Base-by-base conservation (phyloP, 2,329 filamentous ascomycete genomes). In the Monosporascus cannonballus region DNA sequence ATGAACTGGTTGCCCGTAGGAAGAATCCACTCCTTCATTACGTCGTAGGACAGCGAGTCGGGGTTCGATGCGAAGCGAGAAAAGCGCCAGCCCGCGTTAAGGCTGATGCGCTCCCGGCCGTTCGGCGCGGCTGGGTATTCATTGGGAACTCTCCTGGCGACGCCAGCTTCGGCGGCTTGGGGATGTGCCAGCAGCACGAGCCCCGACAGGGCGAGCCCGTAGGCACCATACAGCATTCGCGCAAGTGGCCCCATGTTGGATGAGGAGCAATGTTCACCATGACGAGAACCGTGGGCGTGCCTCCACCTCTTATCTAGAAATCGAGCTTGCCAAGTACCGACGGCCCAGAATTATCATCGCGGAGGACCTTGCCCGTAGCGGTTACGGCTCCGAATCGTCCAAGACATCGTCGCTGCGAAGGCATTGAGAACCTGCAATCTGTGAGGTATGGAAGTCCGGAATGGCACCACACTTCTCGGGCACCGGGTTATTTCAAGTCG, bases 11-110 rank as follows among this genome's bases (percentile, higher is more conserved):
- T 70, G 25, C 54, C 65, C 2, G 63, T 59, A 11, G 68, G 68
- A 0, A 69, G 60, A 34, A 70, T 63, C 65, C 67, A 70, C 17
- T 59, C 53, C 54, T 67, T 69, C n/a, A 69, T 50, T 2, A 37
- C 56, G 51, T 53, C 53, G 55, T 71, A 72, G 0, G 65, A 67
- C 1, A 71, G 59, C 2, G 53, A 57, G 56, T 72, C 70, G 0
- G 69, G 68, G 48, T 65, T 69, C 24, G 59, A 55, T 7, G 58
- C 62, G 54, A 70, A 71, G 50, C 68, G 67, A 7, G 59, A 55
- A 52, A 72, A 72, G 20, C 59, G 59, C 70, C 70, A 71, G 42
- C 55, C 63, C 6, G 55, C 52, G 55, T 70, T 70, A 54, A 72
- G 50, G 50, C 65, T 67, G 41, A 63, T 51, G 25, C 69, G 69